phyloP scores from a whole-genome alignment of 1,139 yeast species.

The Blastobotrys apis region DNA sequence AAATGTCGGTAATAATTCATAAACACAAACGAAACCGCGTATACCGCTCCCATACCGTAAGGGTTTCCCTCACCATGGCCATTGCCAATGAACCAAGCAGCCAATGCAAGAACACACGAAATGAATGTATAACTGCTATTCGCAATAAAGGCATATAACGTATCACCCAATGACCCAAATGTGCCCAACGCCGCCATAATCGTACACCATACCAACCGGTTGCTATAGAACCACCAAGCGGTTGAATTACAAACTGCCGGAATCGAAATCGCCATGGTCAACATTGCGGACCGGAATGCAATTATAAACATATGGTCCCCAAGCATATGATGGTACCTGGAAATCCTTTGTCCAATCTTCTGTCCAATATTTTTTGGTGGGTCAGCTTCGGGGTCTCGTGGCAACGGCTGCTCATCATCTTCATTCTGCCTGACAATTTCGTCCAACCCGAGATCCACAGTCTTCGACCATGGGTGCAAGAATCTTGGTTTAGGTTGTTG shows the following conservation, averaged over 20 bases:
- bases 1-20: constrained; percentile 33
- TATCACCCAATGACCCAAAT: constrained; percentile 35
- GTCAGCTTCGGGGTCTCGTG: constrained; percentile 33
- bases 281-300: constrained; percentile 28
- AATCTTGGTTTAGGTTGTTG: constrained; percentile 21
- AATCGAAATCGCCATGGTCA: constrained; percentile 25
- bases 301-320: constrained; percentile 26
- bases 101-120: constrained; percentile 34
- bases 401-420: background rate
- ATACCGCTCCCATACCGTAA: constrained; percentile 34
- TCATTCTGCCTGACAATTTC: constrained; percentile 12
- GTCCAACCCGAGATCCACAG: constrained; percentile 6
- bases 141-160: constrained; percentile 30
- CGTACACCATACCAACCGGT: constrained; percentile 35
- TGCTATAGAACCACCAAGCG: constrained; percentile 27
- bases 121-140: constrained; percentile 31
- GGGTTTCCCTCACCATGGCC: constrained; percentile 33
- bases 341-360: constrained; percentile 23
- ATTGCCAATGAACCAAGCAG: constrained; percentile 36
- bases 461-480: constrained; percentile 8
- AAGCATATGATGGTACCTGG: background rate
- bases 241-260: constrained; percentile 32
- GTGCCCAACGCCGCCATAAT: constrained; percentile 33
- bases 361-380: constrained; percentile 33
- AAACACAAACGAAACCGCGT: constrained; percentile 27